These are phyloP conservation scores for Artemisia argyi DNA, from an alignment of 129 eudicot species.

Conservation along the genomic window DNA sequence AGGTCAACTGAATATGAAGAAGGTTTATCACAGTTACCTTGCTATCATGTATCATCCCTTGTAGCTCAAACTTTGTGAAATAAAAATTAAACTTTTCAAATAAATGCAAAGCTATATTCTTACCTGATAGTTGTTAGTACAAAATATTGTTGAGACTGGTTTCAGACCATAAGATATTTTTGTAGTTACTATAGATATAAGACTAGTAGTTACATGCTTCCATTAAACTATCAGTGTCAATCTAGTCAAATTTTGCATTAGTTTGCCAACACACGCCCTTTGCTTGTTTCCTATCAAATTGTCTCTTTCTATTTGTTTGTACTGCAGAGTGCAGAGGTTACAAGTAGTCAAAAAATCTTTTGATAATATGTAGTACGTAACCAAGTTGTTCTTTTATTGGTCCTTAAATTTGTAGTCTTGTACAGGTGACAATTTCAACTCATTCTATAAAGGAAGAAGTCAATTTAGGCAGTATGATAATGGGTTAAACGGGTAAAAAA, in stretches of 20 bases:
- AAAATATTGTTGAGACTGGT: constrained; percentile 1
- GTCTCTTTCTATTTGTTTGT: background rate
- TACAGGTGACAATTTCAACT: background rate
- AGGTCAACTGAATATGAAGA: background rate
- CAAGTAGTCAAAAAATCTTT: constrained; percentile 47
- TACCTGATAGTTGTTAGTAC: background rate
- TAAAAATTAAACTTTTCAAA: background rate
- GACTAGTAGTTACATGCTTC: background rate
- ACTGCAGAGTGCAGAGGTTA: constrained; percentile 43
- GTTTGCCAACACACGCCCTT: no score
- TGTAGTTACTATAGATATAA: background rate
- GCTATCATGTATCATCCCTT: background rate
- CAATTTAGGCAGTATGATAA: background rate
- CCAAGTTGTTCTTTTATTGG: constrained; percentile 14
- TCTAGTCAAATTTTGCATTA: background rate
- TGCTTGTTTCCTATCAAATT: background rate
- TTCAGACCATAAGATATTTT: constrained; percentile 1
- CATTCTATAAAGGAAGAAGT: background rate
- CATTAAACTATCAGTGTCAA: background rate
- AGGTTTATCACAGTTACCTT: constrained; percentile 9
- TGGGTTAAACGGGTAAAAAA: background rate
- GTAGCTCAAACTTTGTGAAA: no score
- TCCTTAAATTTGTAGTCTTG: background rate
- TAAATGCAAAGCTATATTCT: background rate
- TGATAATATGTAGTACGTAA: constrained; percentile 40